phyloP scores from a whole-genome alignment of 164 flowering plant species.

The Sextonia rubra region DNA sequence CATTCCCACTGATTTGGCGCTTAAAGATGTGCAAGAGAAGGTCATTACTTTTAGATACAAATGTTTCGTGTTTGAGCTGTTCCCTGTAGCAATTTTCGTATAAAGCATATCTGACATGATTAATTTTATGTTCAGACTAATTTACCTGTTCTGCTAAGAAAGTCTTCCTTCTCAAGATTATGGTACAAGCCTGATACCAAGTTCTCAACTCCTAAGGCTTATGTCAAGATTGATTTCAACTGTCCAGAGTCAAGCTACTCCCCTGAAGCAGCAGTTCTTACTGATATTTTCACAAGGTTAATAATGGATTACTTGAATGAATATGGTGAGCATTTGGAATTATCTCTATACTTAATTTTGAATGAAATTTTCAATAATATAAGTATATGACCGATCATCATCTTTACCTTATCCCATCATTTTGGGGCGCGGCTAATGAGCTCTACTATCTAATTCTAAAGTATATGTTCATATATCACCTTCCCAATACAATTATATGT shows the following conservation, averaged over 20 bases:
- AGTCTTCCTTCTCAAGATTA: constrained; percentile 60
- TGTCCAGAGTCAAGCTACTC: constrained; percentile 75
- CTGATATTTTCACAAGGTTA: constrained; percentile 63
- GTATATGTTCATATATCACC: too few species aligned
- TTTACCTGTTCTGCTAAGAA: constrained; percentile 59
- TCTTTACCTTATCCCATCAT: too few species aligned
- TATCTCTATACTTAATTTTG: neutral
- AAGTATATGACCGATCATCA: too few species aligned
- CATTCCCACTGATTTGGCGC: constrained; percentile 80
- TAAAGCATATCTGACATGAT: neutral
- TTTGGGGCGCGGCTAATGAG: too few species aligned
- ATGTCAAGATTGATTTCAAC: constrained; percentile 70
- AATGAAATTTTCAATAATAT: too few species aligned
- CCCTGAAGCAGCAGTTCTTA: constrained; percentile 77
- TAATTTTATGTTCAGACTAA: constrained; percentile 40
- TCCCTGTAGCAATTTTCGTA: neutral
- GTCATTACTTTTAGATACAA: constrained; percentile 19
- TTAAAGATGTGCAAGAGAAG: constrained; percentile 52
- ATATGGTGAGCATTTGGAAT: constrained; percentile 55
- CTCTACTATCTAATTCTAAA: too few species aligned
- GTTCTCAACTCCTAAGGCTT: constrained; percentile 83
- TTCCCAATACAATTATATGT: too few species aligned
- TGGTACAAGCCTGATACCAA: constrained; percentile 92
- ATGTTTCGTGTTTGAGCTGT: neutral
- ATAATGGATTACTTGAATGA: constrained; percentile 95